A percentile compares a stretch with the other conserved stretches of the same genome.
Conservation (phyloP, 1,284 basidiomycete genomes). For the Ganoderma meredithae region DNA sequence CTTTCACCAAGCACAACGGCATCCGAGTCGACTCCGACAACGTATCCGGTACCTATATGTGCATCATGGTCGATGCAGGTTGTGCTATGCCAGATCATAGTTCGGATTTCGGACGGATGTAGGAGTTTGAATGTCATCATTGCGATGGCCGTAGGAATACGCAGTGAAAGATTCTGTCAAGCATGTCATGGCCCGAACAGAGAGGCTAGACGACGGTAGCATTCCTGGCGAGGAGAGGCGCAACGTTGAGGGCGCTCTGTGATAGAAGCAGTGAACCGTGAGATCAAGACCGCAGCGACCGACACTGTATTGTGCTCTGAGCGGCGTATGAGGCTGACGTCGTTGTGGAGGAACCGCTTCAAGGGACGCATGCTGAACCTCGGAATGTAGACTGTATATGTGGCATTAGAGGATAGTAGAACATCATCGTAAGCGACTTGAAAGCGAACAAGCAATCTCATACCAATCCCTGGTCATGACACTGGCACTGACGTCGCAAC, state of each 20-base stretch:
- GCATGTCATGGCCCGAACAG: neutral
- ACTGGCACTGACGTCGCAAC: neutral
- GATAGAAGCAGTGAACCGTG: neutral
- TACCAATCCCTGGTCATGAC: neutral
- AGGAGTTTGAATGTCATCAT: neutral
- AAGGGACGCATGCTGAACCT: neutral
- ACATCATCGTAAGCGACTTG: conserved; percentile 3
- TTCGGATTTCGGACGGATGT: neutral
- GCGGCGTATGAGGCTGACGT: neutral
- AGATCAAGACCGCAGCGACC: neutral
- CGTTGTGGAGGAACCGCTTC: neutral
- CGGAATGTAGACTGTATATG: neutral
- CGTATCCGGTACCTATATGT: too few species aligned
- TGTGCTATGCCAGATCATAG: too few species aligned
- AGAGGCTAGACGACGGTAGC: neutral
- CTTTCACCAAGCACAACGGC: too few species aligned
- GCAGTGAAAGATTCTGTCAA: neutral
- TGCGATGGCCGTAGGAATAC: neutral
- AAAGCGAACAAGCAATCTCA: conserved; percentile 2
- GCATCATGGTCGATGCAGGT: too few species aligned
- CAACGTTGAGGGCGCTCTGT: neutral
- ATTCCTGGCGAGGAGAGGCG: neutral
- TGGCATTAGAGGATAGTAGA: neutral
- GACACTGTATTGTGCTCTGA: neutral
- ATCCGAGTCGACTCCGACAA: too few species aligned